phyloP scores from a whole-genome alignment of 768 basidiomycete genomes.

The Phylloporus arenicola region DNA sequence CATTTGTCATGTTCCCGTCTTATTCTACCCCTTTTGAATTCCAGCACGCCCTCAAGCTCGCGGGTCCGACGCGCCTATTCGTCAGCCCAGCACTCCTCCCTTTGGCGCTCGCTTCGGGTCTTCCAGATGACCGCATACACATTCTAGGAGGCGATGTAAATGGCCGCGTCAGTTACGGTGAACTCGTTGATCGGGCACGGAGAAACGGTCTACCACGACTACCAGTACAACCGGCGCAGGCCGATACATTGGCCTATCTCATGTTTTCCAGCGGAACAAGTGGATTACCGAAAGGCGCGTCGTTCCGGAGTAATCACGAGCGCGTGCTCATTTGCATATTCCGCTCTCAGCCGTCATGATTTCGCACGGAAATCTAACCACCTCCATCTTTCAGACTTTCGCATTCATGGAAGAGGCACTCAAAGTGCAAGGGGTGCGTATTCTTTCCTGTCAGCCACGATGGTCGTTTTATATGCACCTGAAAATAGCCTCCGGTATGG shows the following conservation, averaged over 20 bases:
- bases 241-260: constrained; percentile 60
- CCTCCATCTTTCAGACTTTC: constrained; percentile 36
- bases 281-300: constrained; percentile 65
- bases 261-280: constrained; percentile 77
- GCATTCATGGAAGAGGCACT: constrained; percentile 26
- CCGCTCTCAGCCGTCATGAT: constrained; percentile 56
- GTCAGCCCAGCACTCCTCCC: constrained; percentile 42
- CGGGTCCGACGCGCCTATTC: constrained; percentile 48
- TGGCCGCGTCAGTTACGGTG: constrained; percentile 40
- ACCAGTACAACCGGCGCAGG: constrained; percentile 40
- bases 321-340: neutral
- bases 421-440: constrained; percentile 38
- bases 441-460: neutral
- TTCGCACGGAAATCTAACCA: constrained; percentile 58
- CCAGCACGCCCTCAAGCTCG: constrained; percentile 42
- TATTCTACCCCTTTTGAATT: constrained; percentile 56
- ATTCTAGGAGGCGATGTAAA: constrained; percentile 40
- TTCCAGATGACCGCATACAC: constrained; percentile 38
- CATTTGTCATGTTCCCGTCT: constrained; percentile 46
- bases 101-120: constrained; percentile 22
- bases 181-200: constrained; percentile 31
- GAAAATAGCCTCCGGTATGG: constrained; percentile 35
- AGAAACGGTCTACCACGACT: constrained; percentile 19
- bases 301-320: neutral
- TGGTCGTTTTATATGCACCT: neutral